Conservation (phyloP, 2,329 filamentous ascomycete genomes). For the Waltergamsia citrina region DNA sequence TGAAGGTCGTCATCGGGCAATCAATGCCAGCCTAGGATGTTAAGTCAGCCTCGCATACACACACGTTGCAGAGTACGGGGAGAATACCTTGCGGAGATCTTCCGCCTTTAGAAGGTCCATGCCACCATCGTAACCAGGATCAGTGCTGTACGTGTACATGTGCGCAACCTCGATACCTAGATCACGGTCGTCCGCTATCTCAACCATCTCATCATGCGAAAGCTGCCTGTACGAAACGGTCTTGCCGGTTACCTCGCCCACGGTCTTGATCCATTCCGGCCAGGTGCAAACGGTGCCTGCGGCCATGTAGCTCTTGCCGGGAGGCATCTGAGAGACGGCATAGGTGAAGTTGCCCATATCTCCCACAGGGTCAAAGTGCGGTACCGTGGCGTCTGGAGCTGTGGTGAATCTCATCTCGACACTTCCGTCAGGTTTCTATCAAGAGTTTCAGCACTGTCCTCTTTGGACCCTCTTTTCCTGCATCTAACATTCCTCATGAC, state of each 20-base stretch:
- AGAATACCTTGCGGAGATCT: conserved; percentile 31
- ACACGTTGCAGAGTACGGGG: not conserved
- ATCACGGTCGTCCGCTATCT: conserved; percentile 23
- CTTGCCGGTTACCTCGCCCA: conserved; percentile 25
- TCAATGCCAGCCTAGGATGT: conserved; percentile 28
- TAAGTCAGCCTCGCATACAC: conserved; percentile 1
- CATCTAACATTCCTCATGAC: no score
- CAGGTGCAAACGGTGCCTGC: conserved; percentile 34
- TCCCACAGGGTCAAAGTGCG: conserved; percentile 34
- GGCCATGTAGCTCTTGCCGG: conserved; percentile 38
- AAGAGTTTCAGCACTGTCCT: not conserved
- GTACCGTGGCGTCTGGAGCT: conserved; percentile 22
- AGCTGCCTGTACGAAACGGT: conserved; percentile 27
- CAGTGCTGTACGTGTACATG: conserved; percentile 36
- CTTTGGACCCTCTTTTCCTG: no score
- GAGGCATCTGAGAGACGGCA: conserved; percentile 37
- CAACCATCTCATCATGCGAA: conserved; percentile 28
- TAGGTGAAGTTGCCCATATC: conserved; percentile 39
- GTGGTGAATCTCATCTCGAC: conserved; percentile 39
- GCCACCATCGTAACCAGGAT: conserved; percentile 39
- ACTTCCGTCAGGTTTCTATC: conserved; percentile 26
- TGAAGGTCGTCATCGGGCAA: conserved; percentile 28
- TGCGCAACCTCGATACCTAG: conserved; percentile 30
- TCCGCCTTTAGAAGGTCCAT: conserved; percentile 30
- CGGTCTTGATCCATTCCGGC: conserved; percentile 32